A percentile compares a stretch with the other conserved stretches of the same genome.
These are phyloP conservation scores for Cladophialophora immunda DNA, from an alignment of 2,329 filamentous ascomycete genomes.

Conservation along the genomic window DNA sequence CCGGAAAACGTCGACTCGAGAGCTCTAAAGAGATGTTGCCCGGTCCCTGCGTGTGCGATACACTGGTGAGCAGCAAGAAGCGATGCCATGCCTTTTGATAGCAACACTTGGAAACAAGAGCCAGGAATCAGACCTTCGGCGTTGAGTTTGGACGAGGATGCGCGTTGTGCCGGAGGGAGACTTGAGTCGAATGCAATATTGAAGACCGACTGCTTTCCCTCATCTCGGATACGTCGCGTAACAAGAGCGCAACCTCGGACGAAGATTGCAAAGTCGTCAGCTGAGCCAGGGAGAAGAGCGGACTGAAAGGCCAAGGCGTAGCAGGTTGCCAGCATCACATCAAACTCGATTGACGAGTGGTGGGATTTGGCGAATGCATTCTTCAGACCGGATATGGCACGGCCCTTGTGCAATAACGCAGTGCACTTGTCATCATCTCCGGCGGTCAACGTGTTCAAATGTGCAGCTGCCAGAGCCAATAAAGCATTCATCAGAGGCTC, in stretches of 20 bases:
- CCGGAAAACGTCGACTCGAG: conserved; percentile 37
- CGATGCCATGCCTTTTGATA: conserved; percentile 10
- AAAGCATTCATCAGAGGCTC: conserved; percentile 76
- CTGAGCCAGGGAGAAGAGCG: conserved; percentile 41
- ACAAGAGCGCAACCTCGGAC: conserved; percentile 43
- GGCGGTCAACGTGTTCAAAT: conserved; percentile 54
- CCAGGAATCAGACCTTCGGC: background rate
- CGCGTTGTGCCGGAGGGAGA: background rate
- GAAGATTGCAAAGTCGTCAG: conserved; percentile 44
- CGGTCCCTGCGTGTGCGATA: conserved; percentile 4
- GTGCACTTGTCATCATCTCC: conserved; percentile 60
- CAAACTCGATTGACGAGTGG: conserved; percentile 35
- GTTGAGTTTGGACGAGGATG: background rate
- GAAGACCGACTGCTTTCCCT: conserved; percentile 24
- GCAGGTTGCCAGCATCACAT: conserved; percentile 43
- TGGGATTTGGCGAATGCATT: conserved; percentile 54
- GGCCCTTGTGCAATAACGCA: conserved; percentile 70
- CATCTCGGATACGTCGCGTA: conserved; percentile 45
- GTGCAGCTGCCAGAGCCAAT: conserved; percentile 71
- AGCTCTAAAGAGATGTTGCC: conserved; percentile 27
- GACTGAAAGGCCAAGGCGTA: conserved; percentile 45
- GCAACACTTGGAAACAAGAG: conserved; percentile 39
- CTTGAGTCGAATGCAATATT: background rate
- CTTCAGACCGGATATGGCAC: conserved; percentile 70
- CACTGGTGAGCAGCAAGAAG: background rate